Evolutionary conservation across 768 basidiomycete genomes (phyloP).

Genomic region (Tricholoma furcatifolium): DNA sequence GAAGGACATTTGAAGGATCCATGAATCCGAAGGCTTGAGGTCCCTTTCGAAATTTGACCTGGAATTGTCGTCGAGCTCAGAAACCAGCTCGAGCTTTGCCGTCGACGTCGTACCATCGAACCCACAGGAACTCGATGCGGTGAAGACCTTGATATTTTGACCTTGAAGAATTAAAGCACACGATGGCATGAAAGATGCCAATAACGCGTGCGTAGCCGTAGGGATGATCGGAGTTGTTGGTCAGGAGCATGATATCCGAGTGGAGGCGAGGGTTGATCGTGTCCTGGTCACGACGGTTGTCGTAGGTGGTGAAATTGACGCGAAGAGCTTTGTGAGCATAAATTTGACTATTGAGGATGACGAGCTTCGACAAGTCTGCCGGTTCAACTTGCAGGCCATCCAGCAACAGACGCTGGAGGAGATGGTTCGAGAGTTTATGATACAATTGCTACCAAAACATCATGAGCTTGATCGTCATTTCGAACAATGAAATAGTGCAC

Average conservation of each 20-base stretch:
- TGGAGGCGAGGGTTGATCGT: background rate
- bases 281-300: too few species aligned
- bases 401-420: background rate
- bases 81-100: background rate
- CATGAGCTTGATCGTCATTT: background rate
- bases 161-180: background rate
- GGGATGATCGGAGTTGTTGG: background rate
- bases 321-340: background rate
- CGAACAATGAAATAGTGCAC: background rate
- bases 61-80: background rate
- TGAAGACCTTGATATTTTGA: background rate
- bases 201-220: background rate
- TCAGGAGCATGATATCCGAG: background rate
- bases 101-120: background rate
- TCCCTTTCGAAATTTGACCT: too few species aligned
- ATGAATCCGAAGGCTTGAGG: too few species aligned
- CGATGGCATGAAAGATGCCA: background rate
- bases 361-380: background rate
- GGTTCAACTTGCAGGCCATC: background rate
- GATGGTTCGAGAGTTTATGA: background rate
- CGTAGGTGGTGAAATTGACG: background rate
- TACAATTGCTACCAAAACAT: background rate
- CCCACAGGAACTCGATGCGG: background rate
- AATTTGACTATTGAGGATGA: background rate
- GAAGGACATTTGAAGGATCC: too few species aligned